Evolutionary conservation across 148 eudicot species (phyloP).

Genomic region (Dianthus caryophyllus): DNA sequence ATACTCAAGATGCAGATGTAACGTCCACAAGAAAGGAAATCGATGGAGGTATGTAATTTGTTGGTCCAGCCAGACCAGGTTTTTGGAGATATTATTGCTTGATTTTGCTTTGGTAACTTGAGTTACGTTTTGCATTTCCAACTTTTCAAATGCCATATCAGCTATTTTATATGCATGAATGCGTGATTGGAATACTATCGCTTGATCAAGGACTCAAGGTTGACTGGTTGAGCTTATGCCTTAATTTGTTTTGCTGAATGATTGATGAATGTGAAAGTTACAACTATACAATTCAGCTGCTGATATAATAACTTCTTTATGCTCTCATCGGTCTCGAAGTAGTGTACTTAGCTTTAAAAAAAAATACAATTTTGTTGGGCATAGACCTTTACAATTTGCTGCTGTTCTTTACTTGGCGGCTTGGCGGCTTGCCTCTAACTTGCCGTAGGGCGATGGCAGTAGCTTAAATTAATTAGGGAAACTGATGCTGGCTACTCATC

Average conservation of each 20-base stretch:
- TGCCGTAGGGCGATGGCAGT: no score
- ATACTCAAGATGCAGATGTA: conserved; percentile 31
- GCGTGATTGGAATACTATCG: neutral
- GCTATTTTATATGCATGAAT: neutral
- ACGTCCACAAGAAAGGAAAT: conserved; percentile 27
- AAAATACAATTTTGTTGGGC: no score
- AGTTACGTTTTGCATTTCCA: neutral
- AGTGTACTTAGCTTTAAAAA: no score
- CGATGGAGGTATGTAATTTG: conserved; percentile 37
- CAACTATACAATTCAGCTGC: neutral
- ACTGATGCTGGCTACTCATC: neutral
- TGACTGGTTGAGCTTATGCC: neutral
- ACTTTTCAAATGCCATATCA: neutral
- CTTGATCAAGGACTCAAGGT: neutral
- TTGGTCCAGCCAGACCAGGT: neutral
- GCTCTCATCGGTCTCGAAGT: no score
- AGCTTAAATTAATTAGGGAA: no score
- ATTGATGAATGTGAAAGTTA: neutral
- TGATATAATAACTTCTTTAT: neutral
- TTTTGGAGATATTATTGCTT: conserved; percentile 4
- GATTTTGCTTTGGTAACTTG: neutral
- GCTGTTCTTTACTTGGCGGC: no score
- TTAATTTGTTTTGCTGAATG: neutral
- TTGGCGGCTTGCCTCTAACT: no score
- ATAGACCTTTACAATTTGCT: no score